Conservation (phyloP, 2,329 filamentous ascomycete genomes). For the Trichophyton simii region DNA sequence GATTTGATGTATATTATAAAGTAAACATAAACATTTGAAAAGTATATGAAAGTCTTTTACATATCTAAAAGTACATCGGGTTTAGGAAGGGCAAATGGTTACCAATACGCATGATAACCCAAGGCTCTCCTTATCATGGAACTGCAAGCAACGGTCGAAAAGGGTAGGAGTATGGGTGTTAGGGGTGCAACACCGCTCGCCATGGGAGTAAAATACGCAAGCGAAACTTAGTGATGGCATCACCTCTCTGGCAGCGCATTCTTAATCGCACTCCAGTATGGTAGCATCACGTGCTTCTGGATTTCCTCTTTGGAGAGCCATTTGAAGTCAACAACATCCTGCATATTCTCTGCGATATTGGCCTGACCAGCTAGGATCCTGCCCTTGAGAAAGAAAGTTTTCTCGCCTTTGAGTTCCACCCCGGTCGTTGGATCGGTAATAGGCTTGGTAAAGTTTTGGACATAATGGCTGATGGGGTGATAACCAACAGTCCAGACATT, state of each 20-base stretch:
- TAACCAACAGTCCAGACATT: slow-evolving; percentile 96
- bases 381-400: slow-evolving; percentile 92
- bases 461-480: slow-evolving; percentile 70
- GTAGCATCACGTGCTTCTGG: slow-evolving; percentile 47
- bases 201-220: neutral
- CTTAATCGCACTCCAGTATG: slow-evolving; percentile 63
- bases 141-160: neutral
- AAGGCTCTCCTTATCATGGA: neutral
- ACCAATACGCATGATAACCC: neutral
- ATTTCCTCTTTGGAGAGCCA: slow-evolving; percentile 91
- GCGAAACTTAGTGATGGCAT: slow-evolving; percentile 2
- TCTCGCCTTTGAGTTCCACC: slow-evolving; percentile 49
- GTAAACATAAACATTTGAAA: neutral
- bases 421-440: slow-evolving; percentile 27
- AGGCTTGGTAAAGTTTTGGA: slow-evolving; percentile 43
- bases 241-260: slow-evolving; percentile 77
- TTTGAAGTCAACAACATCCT: slow-evolving; percentile 69
- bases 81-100: neutral
- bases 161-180: neutral
- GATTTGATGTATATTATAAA: neutral
- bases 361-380: slow-evolving; percentile 96
- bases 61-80: slow-evolving; percentile 5
- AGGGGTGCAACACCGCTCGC: neutral
- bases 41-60: slow-evolving; percentile 1
- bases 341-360: slow-evolving; percentile 50